A percentile compares a stretch with the other conserved stretches of the same genome.
These are phyloP conservation scores for Arachis monticola DNA, from an alignment of 331 rosid species.

Conservation along the genomic window DNA sequence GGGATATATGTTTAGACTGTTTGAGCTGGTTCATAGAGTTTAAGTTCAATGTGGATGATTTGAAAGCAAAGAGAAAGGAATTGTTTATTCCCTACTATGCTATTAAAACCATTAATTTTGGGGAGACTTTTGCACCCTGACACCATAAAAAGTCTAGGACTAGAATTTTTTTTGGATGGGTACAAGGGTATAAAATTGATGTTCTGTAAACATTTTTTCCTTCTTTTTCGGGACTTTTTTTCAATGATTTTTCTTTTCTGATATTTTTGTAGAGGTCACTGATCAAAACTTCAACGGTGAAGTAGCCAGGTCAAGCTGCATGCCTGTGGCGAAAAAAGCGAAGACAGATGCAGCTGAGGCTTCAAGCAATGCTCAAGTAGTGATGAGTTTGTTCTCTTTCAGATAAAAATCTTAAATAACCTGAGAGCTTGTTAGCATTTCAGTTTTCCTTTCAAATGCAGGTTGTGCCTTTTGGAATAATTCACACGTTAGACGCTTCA, in stretches of 20 bases:
- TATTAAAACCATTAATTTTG: slow-evolving; percentile 27
- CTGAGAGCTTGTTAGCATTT: slow-evolving; percentile 32
- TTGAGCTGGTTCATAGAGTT: slow-evolving; percentile 16
- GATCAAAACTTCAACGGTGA: slow-evolving; percentile 77
- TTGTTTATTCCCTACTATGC: neutral
- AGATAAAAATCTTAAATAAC: slow-evolving; percentile 14
- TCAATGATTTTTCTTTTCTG: slow-evolving; percentile 11
- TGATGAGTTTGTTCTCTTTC: slow-evolving; percentile 19
- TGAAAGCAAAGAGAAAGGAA: neutral
- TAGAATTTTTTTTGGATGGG: neutral
- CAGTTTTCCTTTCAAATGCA: slow-evolving; percentile 39
- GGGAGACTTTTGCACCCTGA: slow-evolving; percentile 3
- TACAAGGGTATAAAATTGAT: slow-evolving; percentile 18
- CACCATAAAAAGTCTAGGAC: neutral
- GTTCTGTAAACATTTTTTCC: neutral
- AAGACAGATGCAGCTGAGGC: slow-evolving; percentile 48
- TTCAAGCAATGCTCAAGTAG: slow-evolving; percentile 58
- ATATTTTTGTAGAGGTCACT: slow-evolving; percentile 53
- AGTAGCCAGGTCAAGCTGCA: slow-evolving; percentile 51
- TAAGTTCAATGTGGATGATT: slow-evolving; percentile 15
- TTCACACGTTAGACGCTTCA: slow-evolving; percentile 42
- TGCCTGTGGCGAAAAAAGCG: slow-evolving; percentile 54
- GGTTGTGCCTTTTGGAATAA: slow-evolving; percentile 55
- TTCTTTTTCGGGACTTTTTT: neutral
- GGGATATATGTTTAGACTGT: neutral